A percentile compares a stretch with the other conserved stretches of the same genome.
Evolutionary conservation across 345 rosid genomes (phyloP).

Genomic region (Corymbia maculata): DNA sequence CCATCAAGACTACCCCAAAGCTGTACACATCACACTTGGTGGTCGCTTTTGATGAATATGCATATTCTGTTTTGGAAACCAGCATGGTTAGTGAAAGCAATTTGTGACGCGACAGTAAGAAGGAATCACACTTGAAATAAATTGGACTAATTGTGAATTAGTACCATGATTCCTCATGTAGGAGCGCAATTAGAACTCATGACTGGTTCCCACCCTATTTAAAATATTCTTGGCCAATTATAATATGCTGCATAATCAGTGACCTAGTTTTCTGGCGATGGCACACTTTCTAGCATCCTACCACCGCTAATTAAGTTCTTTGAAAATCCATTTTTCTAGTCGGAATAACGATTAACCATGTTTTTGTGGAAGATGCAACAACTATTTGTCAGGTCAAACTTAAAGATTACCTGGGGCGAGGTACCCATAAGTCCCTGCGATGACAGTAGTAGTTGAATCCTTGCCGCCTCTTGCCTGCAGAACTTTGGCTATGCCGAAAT

Average conservation of each 20-base stretch:
- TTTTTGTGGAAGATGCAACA: neutral
- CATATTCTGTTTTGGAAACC: slow-evolving; percentile 51
- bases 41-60: slow-evolving; percentile 78
- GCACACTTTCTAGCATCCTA: neutral
- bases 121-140: neutral
- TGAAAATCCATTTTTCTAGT: neutral
- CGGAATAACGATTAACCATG: neutral
- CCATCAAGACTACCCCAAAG: slow-evolving; percentile 87
- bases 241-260: neutral
- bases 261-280: neutral
- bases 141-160: neutral
- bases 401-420: slow-evolving; percentile 63
- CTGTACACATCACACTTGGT: slow-evolving; percentile 92
- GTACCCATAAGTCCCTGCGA: slow-evolving; percentile 94
- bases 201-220: neutral
- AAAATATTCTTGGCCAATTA: neutral
- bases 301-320: neutral
- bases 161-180: neutral
- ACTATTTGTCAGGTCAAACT: neutral
- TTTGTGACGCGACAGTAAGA: neutral
- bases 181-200: neutral
- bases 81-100: neutral
- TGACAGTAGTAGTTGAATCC: slow-evolving; percentile 74
- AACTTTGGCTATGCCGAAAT: slow-evolving; percentile 93
- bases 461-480: slow-evolving; percentile 72